Conservation (phyloP, 129 eudicot species). For the Flaveria bidentis region DNA sequence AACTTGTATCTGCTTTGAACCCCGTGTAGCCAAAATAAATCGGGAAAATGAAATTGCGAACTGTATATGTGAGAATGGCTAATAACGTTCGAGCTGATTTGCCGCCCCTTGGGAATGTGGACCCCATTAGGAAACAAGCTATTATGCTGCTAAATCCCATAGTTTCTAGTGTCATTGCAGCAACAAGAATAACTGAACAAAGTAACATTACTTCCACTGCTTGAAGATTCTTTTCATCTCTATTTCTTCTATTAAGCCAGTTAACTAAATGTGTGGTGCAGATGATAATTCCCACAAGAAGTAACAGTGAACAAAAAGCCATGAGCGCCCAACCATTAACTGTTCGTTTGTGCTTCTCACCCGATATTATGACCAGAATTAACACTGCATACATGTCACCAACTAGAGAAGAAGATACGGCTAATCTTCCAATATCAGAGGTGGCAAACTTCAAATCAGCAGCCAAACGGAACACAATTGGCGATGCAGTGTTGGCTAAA, state of each 20-base stretch:
- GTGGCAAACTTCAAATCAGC: conserved; percentile 73
- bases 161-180: conserved; percentile 66
- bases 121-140: conserved; percentile 71
- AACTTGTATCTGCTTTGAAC: conserved; percentile 72
- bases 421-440: conserved; percentile 79
- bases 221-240: conserved; percentile 67
- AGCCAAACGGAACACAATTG: conserved; percentile 68
- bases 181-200: conserved; percentile 52
- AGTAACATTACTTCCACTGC: conserved; percentile 60
- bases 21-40: conserved; percentile 89
- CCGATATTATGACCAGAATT: conserved; percentile 51
- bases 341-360: conserved; percentile 26
- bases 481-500: conserved; percentile 77
- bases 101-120: conserved; percentile 83
- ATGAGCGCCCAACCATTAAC: conserved; percentile 39
- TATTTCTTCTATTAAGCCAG: conserved; percentile 65
- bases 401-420: conserved; percentile 59
- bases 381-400: conserved; percentile 62
- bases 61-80: conserved; percentile 59
- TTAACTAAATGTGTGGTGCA: conserved; percentile 44
- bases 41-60: conserved; percentile 75
- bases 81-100: conserved; percentile 73
- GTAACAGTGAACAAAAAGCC: conserved; percentile 37
- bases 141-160: conserved; percentile 78
- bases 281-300: conserved; percentile 53